Base-by-base conservation (phyloP, 1,139 yeast species). In the Scheffersomyces segobiensis region DNA sequence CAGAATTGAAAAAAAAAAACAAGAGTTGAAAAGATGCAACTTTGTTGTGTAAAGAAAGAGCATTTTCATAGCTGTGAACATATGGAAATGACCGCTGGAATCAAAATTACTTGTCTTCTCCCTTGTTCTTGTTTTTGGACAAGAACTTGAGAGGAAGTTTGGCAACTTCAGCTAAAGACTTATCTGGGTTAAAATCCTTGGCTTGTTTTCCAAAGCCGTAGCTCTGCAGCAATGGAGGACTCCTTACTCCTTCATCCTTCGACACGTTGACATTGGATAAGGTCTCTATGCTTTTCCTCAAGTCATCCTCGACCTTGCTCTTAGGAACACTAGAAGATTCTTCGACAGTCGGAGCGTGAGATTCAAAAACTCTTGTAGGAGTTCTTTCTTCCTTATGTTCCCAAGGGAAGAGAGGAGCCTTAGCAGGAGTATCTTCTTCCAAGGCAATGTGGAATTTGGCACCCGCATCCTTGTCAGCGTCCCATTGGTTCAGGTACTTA, bases 361-460 rank as follows among this genome's bases (percentile, higher is more conserved):
- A 52, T 47, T 61, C 58, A 56, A 67, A 67, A 46, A 64, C 64
- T 42, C 70, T 55, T 7, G 67, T 59, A 18, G 70, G 62, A 0
- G 61, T 61, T 2, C 50, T 60, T 17, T 64, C 68, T 21, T 59
- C 60, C 46, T 74, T 63, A n/a, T 65, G 61, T 62, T 79, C 83
- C 83, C 84, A 80, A 1, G 84, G 84, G 71, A 80, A 80, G n/a
- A 80, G 67, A 2, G 79, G 73, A 57, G 73, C 67, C 19, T 55
- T 57, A 21, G 52, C 57, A 20, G 26, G 49, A 7, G 48, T 39
- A 32, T 59, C 58, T 26, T 55, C 57, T 17, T 48, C 55, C 22
- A 53, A 46, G 6, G 26, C 55, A 19, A 42, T n/a, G 24, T 55
- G 42, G 39, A 49, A 49, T n/a, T 56, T 52, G 52, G 46, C 53